These are phyloP conservation scores for Phaeosphaeriaceae sp. DNA, from an alignment of 2,329 filamentous ascomycete genomes.

Conservation along the genomic window DNA sequence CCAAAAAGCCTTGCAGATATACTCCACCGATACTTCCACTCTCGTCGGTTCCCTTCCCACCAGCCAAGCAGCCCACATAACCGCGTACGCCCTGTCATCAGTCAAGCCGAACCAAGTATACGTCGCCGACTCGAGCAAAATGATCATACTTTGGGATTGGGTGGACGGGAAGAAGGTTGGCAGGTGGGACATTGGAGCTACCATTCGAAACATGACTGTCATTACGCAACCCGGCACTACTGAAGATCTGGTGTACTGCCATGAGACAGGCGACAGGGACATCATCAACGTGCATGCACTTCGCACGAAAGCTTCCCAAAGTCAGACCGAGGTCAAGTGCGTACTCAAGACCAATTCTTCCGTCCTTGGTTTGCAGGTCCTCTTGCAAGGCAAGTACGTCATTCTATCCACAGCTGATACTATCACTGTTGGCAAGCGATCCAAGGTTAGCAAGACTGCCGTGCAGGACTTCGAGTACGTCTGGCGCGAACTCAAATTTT, in stretches of 20 bases:
- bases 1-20: conserved; percentile 77
- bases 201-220: conserved; percentile 44
- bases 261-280: conserved; percentile 49
- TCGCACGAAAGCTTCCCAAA: conserved; percentile 31
- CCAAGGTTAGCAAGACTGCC: conserved; percentile 39
- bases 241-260: conserved; percentile 49
- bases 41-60: conserved; percentile 73
- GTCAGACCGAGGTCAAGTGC: conserved; percentile 40
- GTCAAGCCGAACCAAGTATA: conserved; percentile 60
- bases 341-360: conserved; percentile 48
- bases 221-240: conserved; percentile 35
- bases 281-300: conserved; percentile 47
- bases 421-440: conserved; percentile 67
- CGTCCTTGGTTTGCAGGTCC: conserved; percentile 51
- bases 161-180: conserved; percentile 52
- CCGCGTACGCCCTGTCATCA: conserved; percentile 60
- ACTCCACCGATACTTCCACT: conserved; percentile 81
- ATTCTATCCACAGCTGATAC: conserved; percentile 61
- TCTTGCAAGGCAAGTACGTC: conserved; percentile 65
- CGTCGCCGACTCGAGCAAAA: conserved; percentile 59
- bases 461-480: conserved; percentile 53
- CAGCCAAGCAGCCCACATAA: conserved; percentile 51
- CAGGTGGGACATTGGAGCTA: conserved; percentile 52
- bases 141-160: conserved; percentile 67
- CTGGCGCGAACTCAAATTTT: conserved; percentile 63